These are phyloP conservation scores for Vigna hirtella DNA, from an alignment of 306 rosid genomes.

Conservation along the genomic window DNA sequence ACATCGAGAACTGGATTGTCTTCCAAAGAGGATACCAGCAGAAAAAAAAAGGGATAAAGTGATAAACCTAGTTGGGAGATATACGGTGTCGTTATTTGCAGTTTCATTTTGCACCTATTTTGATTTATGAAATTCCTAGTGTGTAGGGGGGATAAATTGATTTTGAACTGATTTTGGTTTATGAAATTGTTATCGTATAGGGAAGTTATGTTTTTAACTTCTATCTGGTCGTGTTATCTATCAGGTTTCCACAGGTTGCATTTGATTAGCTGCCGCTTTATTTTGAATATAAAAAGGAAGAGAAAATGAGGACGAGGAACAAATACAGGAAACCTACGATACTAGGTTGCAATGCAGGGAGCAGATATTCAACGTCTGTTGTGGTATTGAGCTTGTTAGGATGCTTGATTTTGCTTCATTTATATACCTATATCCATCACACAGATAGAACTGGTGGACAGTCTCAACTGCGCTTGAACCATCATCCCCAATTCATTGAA, in stretches of 20 bases:
- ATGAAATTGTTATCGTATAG: conserved; percentile 19
- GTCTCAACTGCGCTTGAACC: conserved; percentile 50
- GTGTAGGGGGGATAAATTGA: conserved; percentile 7
- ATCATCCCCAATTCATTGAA: conserved; percentile 68
- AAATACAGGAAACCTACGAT: conserved; percentile 80
- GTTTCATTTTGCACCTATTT: conserved; percentile 14
- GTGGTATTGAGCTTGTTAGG: conserved; percentile 82
- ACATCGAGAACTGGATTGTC: neutral
- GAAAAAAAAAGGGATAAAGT: neutral
- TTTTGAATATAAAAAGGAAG: conserved; percentile 72
- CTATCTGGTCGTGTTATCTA: conserved; percentile 48
- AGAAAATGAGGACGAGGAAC: conserved; percentile 88
- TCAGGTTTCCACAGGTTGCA: conserved; percentile 71
- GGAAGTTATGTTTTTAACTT: conserved; percentile 47
- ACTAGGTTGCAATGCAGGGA: conserved; percentile 81
- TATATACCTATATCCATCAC: conserved; percentile 56
- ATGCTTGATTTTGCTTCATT: conserved; percentile 71
- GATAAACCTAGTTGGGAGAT: neutral
- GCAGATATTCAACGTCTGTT: conserved; percentile 67
- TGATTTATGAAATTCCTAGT: conserved; percentile 27
- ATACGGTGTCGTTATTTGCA: conserved; percentile 18
- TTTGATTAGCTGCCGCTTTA: conserved; percentile 73
- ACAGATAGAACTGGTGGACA: conserved; percentile 47
- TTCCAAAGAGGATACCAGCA: neutral
- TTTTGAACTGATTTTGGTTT: conserved; percentile 30